These are phyloP conservation scores for Fraxinus nigra DNA, from an alignment of 305 asterid species.

Conservation along the genomic window DNA sequence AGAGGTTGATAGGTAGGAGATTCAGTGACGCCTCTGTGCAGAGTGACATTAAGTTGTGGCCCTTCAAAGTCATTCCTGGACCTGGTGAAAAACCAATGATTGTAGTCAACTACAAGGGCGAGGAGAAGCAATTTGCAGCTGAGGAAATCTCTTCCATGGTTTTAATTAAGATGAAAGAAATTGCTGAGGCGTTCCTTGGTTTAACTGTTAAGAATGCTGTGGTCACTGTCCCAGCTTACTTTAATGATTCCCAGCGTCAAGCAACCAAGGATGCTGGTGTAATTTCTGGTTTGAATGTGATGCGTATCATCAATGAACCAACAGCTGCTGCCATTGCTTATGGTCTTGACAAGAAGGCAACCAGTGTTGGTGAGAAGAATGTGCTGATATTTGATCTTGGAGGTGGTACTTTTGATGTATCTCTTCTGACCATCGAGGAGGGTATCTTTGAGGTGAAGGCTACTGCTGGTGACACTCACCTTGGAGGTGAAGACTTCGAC, in stretches of 20 bases:
- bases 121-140: conserved; percentile 76
- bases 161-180: conserved; percentile 74
- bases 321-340: conserved; percentile 86
- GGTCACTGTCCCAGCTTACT: conserved; percentile 79
- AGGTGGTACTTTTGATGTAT: conserved; percentile 79
- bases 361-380: conserved; percentile 73
- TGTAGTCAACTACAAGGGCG: conserved; percentile 69
- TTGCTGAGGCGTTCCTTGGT: conserved; percentile 76
- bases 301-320: conserved; percentile 81
- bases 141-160: conserved; percentile 91
- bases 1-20: conserved; percentile 79
- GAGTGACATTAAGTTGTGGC: conserved; percentile 77
- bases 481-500: conserved; percentile 80
- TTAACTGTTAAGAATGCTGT: conserved; percentile 65
- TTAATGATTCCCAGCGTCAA: conserved; percentile 73
- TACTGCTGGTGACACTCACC: conserved; percentile 78
- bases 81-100: conserved; percentile 87
- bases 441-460: conserved; percentile 79
- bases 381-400: conserved; percentile 72
- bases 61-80: conserved; percentile 69
- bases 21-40: conserved; percentile 68
- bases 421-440: conserved; percentile 73
- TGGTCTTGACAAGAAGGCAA: conserved; percentile 76
- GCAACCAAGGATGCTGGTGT: conserved; percentile 84
- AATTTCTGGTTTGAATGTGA: conserved; percentile 66